Evolutionary conservation across 768 basidiomycete genomes (phyloP).

Genomic region (Tremella yokohamensis): DNA sequence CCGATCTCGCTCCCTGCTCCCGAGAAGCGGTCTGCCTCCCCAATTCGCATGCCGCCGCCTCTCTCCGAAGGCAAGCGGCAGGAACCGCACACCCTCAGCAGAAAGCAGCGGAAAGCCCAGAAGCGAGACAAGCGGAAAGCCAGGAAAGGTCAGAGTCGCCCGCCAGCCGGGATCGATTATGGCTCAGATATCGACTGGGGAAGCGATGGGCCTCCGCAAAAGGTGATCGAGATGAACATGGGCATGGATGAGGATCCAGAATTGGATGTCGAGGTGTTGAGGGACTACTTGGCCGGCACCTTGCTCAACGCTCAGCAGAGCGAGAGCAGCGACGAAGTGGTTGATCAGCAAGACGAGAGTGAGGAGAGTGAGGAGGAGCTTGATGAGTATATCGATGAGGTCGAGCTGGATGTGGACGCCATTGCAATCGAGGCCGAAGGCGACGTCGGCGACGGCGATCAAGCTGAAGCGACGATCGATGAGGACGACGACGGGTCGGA

Average conservation of each 20-base stretch:
- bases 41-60: not conserved
- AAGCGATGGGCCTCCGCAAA: conserved; percentile 43
- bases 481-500: conserved; percentile 1
- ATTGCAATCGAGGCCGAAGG: conserved; percentile 3
- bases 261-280: conserved; percentile 31
- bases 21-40: not conserved
- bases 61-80: not conserved
- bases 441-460: not conserved
- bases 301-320: conserved; percentile 21
- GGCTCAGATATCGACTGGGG: conserved; percentile 51
- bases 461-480: conserved; percentile 4
- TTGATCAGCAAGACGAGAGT: conserved; percentile 9
- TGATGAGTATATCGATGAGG: not conserved
- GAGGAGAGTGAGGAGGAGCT: not conserved
- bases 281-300: conserved; percentile 42
- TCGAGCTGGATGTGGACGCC: not conserved
- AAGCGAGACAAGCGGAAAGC: conserved; percentile 16
- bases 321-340: conserved; percentile 5
- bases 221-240: conserved; percentile 18
- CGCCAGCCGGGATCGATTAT: conserved; percentile 17
- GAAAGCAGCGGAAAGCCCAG: conserved; percentile 14
- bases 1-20: conserved; percentile 25
- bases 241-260: conserved; percentile 24
- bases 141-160: conserved; percentile 17
- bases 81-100: not conserved